Evolutionary conservation across 78 protist genomes (phyloP), one percentile per base, ranked within the genome.

Genomic region (Diacronema lutheri): DNA sequence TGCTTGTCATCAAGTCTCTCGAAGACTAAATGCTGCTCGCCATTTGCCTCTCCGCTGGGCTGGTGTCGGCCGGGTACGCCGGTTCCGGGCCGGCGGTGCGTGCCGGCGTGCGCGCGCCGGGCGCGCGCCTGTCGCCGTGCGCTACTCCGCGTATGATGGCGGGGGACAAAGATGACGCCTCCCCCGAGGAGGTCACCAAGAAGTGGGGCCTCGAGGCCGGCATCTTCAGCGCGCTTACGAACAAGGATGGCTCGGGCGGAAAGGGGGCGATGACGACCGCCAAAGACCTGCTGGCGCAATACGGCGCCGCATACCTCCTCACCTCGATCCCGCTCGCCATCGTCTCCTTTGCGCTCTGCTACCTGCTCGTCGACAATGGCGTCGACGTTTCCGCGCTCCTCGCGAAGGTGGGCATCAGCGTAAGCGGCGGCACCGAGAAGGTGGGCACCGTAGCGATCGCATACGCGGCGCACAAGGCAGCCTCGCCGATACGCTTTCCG

Each of bases 401-500:
- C 50, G 20, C 35, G 31, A 73, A 76, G 58, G 57, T 85, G n/a
- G 80, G 80, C n/a, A 74, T 85, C 40, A 76, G 58, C 41, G 44
- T 65, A 31, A 41, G 33, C 35, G 69, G n/a, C 55, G 16, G 60
- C 13, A 23, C 72, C 14, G 68, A 56, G 76, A 62, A 41, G 57
- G 60, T 38, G 23, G 89, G 89, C 37, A 85, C 89, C 16, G 73
- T 74, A 0, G 89, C 79, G 35, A 46, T 85, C 14, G 89, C 89
- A 5, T 85, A 85, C 31, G 89, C 89, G 7, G 66, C 80, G 11
- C 89, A 85, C 83, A 85, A 85, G 82, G 89, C 89, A 0, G 89
- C 89, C 0, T 73, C 83, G 19, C 89, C 89, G 0, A 76, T 85
- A n/a, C 83, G 89, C 19, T 85, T 85, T 31, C 89, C 89, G 33